Evolutionary conservation across 805 yeast genomes (phyloP).

Genomic region (Candida krabiensis): DNA sequence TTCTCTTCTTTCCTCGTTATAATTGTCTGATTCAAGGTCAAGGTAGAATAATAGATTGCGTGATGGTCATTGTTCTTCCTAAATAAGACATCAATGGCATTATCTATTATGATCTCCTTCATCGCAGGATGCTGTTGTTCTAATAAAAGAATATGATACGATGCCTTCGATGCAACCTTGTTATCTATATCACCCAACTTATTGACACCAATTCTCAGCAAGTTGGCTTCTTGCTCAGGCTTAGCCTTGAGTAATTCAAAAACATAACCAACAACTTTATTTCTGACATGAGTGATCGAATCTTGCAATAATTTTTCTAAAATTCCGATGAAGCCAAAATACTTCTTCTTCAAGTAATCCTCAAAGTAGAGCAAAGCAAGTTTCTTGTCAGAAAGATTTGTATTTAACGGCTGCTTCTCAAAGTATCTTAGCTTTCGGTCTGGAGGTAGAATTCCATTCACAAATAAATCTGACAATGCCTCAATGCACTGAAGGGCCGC

Average conservation of each 20-base stretch:
- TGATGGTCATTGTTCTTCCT: conserved; percentile 79
- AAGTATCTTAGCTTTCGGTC: conserved; percentile 80
- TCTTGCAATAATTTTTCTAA: conserved; percentile 86
- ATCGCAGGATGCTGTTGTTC: conserved; percentile 95
- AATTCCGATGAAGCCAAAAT: conserved; percentile 71
- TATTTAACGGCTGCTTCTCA: conserved; percentile 65
- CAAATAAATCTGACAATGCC: conserved; percentile 84
- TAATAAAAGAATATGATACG: conserved; percentile 73
- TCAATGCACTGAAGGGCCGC: conserved; percentile 89
- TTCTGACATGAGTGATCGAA: conserved; percentile 83
- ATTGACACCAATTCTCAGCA: conserved; percentile 85
- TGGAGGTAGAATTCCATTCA: conserved; percentile 82
- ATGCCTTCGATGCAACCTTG: conserved; percentile 85
- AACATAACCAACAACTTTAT: conserved; percentile 71
- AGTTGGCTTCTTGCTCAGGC: conserved; percentile 96
- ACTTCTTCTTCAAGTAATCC: conserved; percentile 77
- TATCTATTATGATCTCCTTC: conserved; percentile 77
- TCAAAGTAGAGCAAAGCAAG: conserved; percentile 82
- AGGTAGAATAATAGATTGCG: conserved; percentile 81
- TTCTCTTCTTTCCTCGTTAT: conserved; percentile 72
- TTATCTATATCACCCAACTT: conserved; percentile 92
- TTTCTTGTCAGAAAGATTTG: conserved; percentile 48
- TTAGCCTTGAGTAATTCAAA: conserved; percentile 79
- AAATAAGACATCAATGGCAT: conserved; percentile 78
- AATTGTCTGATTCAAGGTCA: conserved; percentile 91